phyloP scores from a whole-genome alignment of 495 filamentous ascomycete species.

The Penicillium parvum region DNA sequence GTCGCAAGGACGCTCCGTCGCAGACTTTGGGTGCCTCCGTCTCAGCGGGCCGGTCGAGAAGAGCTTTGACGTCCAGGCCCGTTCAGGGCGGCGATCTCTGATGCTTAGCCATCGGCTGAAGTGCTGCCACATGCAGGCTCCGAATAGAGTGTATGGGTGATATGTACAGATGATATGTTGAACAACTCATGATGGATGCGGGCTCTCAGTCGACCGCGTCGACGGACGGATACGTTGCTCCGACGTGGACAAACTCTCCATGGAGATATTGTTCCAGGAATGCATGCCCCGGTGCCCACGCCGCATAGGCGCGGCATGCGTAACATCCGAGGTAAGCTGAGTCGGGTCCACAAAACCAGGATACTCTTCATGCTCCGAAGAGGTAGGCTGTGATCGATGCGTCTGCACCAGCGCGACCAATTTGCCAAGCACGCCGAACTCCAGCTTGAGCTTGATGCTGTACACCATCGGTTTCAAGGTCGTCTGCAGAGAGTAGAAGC shows the following conservation, averaged over 20 bases:
- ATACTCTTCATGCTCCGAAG: constrained; percentile 33
- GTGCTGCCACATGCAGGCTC: no score
- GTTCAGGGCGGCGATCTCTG: no score
- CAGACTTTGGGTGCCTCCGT: no score
- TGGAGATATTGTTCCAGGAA: constrained; percentile 29
- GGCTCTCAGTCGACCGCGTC: constrained; percentile 13
- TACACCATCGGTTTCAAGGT: constrained; percentile 55
- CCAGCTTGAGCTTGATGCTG: constrained; percentile 60
- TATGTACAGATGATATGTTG: background rate
- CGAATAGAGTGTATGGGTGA: no score
- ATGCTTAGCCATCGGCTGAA: no score
- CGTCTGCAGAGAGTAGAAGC: constrained; percentile 50
- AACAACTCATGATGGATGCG: constrained; percentile 11
- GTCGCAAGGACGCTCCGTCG: no score
- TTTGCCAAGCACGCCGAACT: constrained; percentile 53
- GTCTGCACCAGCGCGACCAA: constrained; percentile 35
- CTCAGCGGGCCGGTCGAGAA: background rate
- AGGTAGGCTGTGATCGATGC: constrained; percentile 28
- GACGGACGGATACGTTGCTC: constrained; percentile 25
- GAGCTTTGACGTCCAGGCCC: background rate
- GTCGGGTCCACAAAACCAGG: constrained; percentile 38
- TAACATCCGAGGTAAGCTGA: constrained; percentile 35
- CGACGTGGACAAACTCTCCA: constrained; percentile 31
- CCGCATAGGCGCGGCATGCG: constrained; percentile 27
- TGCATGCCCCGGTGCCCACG: constrained; percentile 11